A percentile compares a stretch with the other conserved stretches of the same genome.
Evolutionary conservation across 2,329 filamentous ascomycete genomes (phyloP).

Genomic region (Sporothrix luriei): DNA sequence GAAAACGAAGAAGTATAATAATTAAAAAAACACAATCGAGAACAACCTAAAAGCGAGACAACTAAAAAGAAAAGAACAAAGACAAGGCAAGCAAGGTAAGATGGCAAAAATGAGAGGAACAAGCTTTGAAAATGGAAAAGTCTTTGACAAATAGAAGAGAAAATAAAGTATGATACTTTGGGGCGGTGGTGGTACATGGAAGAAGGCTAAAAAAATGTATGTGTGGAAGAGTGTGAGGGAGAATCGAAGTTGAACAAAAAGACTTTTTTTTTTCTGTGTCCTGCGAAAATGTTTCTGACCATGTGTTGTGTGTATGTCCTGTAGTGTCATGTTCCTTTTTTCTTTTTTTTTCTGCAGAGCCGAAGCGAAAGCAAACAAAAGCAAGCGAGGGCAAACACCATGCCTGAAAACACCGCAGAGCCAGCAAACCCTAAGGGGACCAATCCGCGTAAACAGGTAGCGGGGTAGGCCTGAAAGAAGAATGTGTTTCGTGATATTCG

Average conservation of each 20-base stretch:
- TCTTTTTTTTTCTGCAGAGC: not conserved
- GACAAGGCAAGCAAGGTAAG: conserved; percentile 23
- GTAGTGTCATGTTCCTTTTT: conserved; percentile 24
- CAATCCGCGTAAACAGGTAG: conserved; percentile 38
- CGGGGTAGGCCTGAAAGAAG: conserved; percentile 40
- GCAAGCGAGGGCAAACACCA: conserved; percentile 24
- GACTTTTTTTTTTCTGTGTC: conserved; percentile 30
- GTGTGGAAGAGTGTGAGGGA: conserved; percentile 22
- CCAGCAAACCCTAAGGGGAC: conserved; percentile 37
- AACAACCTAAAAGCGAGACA: not conserved
- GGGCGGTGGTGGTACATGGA: conserved; percentile 23
- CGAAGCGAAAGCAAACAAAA: conserved; percentile 19
- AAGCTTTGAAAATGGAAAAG: conserved; percentile 25
- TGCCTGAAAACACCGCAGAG: conserved; percentile 35
- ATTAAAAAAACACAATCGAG: not conserved
- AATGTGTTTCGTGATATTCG: conserved; percentile 42
- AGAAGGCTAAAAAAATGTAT: conserved; percentile 1
- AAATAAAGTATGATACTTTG: not conserved
- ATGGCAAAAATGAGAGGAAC: conserved; percentile 17
- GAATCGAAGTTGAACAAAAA: conserved; percentile 22
- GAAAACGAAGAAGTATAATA: not conserved
- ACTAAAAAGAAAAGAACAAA: not conserved
- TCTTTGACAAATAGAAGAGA: conserved; percentile 22
- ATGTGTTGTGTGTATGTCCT: conserved; percentile 28
- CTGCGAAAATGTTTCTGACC: conserved; percentile 29